Evolutionary conservation across 495 filamentous ascomycete species (phyloP).

Genomic region (Aspergillus kassunensis): DNA sequence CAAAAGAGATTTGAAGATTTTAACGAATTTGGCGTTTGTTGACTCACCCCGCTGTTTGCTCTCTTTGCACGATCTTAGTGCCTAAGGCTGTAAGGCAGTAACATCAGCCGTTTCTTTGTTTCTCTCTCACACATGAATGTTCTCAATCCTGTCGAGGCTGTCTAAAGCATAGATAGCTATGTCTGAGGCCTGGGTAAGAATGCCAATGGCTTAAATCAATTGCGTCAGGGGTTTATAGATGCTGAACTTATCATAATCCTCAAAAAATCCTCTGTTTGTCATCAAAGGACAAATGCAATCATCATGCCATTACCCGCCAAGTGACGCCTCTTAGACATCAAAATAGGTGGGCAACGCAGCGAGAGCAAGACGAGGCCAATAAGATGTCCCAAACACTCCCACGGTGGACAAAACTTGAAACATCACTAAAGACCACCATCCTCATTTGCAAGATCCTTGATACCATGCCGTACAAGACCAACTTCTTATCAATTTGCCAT

Average conservation of each 20-base stretch:
- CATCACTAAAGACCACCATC: no score
- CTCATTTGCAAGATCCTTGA: not conserved
- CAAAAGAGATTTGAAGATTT: not conserved
- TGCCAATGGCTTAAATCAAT: not conserved
- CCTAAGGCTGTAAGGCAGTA: not conserved
- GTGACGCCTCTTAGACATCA: not conserved
- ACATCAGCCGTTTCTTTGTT: not conserved
- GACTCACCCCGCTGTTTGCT: slow-evolving; percentile 1
- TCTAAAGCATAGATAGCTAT: no score
- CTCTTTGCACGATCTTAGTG: not conserved
- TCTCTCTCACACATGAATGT: no score
- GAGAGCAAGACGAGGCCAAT: no score
- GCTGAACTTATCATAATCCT: no score
- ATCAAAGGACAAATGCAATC: not conserved
- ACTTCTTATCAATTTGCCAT: not conserved
- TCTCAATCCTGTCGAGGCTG: no score
- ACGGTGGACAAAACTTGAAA: no score
- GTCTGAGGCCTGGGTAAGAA: not conserved
- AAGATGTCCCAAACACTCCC: no score
- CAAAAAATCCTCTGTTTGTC: no score
- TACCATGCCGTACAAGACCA: not conserved
- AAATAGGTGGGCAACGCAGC: no score
- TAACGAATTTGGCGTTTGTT: not conserved
- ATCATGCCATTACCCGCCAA: not conserved
- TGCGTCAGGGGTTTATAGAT: not conserved